Conservation (phyloP, 345 rosid species). For the Arabidopsis arenosa region DNA sequence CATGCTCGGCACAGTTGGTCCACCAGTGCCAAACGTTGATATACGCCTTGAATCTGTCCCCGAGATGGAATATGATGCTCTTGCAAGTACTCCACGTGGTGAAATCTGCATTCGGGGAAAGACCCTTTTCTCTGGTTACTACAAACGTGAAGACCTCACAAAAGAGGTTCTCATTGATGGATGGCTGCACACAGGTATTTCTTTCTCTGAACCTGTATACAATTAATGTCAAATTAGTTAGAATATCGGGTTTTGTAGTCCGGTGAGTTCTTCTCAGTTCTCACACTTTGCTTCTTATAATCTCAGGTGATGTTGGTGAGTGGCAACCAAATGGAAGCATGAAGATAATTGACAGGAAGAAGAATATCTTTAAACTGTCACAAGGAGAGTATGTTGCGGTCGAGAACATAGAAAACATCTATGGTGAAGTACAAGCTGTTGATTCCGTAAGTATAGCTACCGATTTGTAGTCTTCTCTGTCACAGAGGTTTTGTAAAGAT, state of each 20-base stretch:
- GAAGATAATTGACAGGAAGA: constrained; percentile 88
- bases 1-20: constrained; percentile 94
- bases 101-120: constrained; percentile 88
- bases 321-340: constrained; percentile 93
- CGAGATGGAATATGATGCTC: constrained; percentile 94
- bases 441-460: constrained; percentile 59
- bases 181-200: constrained; percentile 93
- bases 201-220: background rate
- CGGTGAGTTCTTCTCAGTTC: constrained; percentile 16
- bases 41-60: constrained; percentile 90
- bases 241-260: background rate
- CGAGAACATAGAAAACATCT: constrained; percentile 85
- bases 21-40: constrained; percentile 97
- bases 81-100: constrained; percentile 74
- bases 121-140: constrained; percentile 83
- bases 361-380: constrained; percentile 87
- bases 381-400: constrained; percentile 96
- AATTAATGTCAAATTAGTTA: background rate
- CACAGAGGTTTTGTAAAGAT: background rate
- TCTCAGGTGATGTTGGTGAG: constrained; percentile 90
- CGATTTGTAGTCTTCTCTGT: background rate
- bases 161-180: constrained; percentile 87
- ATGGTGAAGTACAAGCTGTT: constrained; percentile 59
- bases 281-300: constrained; percentile 6
- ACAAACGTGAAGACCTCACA: constrained; percentile 92